phyloP scores from a whole-genome alignment of 176 grass and related monocot species.

The Musa beccarii region DNA sequence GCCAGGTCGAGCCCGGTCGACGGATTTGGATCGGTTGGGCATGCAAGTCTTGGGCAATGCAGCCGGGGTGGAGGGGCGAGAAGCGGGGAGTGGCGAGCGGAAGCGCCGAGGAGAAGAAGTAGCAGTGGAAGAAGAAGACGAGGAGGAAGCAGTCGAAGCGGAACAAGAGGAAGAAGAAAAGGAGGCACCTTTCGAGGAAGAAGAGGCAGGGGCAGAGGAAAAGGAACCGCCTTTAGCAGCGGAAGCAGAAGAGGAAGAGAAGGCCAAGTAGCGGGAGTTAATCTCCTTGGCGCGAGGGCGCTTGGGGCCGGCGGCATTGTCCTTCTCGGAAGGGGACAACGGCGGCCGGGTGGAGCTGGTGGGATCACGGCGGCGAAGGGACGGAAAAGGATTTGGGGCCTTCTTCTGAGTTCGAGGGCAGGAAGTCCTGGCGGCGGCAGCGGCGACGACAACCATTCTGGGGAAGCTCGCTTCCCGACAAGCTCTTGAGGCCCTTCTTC shows the following conservation, averaged over 20 bases:
- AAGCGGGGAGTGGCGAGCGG: slow-evolving; percentile 34
- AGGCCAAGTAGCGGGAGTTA: slow-evolving; percentile 42
- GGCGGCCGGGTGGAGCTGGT: background rate
- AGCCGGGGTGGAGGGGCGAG: background rate
- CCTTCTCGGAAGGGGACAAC: slow-evolving; percentile 22
- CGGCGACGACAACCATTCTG: background rate
- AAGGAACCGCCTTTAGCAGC: slow-evolving; percentile 4
- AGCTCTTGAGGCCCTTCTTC: background rate
- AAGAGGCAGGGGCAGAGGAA: background rate
- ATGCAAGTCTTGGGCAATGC: slow-evolving; percentile 10
- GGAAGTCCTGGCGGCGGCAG: background rate
- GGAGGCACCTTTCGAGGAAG: slow-evolving; percentile 37
- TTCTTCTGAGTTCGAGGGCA: background rate
- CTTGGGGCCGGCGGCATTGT: slow-evolving; percentile 24
- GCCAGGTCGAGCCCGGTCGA: slow-evolving; percentile 16
- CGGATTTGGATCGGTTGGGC: slow-evolving; percentile 57
- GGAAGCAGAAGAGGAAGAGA: slow-evolving; percentile 10
- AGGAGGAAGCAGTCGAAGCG: slow-evolving; percentile 6
- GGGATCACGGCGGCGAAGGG: slow-evolving; percentile 34
- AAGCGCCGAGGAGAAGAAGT: slow-evolving; percentile 51
- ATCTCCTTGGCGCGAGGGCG: slow-evolving; percentile 30
- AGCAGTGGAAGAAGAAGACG: slow-evolving; percentile 45
- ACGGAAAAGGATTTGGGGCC: background rate
- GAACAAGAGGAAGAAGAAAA: slow-evolving; percentile 15
- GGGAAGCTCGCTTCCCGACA: background rate